Conservation (phyloP, 148 eudicot genomes). For the Cornus kousa region DNA sequence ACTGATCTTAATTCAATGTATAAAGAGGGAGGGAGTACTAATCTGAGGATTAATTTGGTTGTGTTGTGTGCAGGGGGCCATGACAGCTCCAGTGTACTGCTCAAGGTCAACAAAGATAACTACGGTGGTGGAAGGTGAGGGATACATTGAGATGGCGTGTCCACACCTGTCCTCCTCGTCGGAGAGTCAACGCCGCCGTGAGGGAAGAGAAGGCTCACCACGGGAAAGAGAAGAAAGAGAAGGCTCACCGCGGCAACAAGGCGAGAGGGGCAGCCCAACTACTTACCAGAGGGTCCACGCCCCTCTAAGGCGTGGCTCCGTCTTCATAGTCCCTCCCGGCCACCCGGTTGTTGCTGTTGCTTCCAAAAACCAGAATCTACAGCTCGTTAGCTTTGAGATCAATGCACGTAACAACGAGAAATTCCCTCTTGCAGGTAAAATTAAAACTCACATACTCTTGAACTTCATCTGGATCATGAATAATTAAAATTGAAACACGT, state of each 20-base stretch:
- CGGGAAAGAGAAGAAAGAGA: neutral
- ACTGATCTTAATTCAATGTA: too few relatives aligned
- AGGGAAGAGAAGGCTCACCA: neutral
- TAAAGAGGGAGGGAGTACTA: too few relatives aligned
- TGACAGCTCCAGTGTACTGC: slow-evolving; percentile 58
- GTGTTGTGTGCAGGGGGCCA: slow-evolving; percentile 41
- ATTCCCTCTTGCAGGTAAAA: slow-evolving; percentile 54
- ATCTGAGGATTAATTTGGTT: neutral
- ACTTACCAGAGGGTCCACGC: slow-evolving; percentile 52
- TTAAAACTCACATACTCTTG: too few relatives aligned
- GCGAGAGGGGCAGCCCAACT: slow-evolving; percentile 25
- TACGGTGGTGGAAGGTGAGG: slow-evolving; percentile 52
- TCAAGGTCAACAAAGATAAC: slow-evolving; percentile 66
- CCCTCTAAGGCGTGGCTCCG: slow-evolving; percentile 43
- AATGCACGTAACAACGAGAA: slow-evolving; percentile 51
- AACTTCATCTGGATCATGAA: too few relatives aligned
- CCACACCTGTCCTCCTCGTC: slow-evolving; percentile 47
- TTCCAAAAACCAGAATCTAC: slow-evolving; percentile 49
- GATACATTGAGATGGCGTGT: slow-evolving; percentile 78
- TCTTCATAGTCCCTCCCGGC: slow-evolving; percentile 67
- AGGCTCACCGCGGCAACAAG: slow-evolving; percentile 10
- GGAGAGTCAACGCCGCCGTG: neutral
- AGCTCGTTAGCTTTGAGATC: slow-evolving; percentile 54
- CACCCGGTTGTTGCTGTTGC: slow-evolving; percentile 70
- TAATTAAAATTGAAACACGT: too few relatives aligned